A percentile compares a stretch with the other conserved stretches of the same genome.
These are phyloP conservation scores for Fusarium sp. DNA, from an alignment of 2,329 filamentous ascomycete genomes.

Conservation along the genomic window DNA sequence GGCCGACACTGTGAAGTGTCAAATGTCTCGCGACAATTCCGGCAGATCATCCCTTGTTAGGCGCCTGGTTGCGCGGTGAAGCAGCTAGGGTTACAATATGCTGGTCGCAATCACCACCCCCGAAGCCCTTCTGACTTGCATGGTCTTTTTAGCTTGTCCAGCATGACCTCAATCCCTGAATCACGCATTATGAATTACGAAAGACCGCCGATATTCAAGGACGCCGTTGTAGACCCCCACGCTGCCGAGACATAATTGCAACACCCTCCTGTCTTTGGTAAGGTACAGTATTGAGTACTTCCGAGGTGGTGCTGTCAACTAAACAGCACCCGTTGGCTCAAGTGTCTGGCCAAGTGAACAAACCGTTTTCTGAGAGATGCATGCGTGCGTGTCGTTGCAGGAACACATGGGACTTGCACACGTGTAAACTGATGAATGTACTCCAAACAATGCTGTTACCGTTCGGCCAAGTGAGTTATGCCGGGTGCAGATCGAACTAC, in stretches of 20 bases:
- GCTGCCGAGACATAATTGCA: constrained; percentile 42
- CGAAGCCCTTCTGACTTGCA: constrained; percentile 47
- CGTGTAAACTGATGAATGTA: constrained; percentile 22
- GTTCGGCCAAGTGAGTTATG: constrained; percentile 18
- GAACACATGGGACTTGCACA: constrained; percentile 33
- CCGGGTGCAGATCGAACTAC: constrained; percentile 29
- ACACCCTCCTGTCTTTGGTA: constrained; percentile 24
- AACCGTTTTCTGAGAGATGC: constrained; percentile 5
- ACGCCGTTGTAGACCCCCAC: constrained; percentile 40
- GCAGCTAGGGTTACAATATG: constrained; percentile 1
- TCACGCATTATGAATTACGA: constrained; percentile 40
- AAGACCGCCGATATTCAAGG: constrained; percentile 27
- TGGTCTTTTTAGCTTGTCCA: constrained; percentile 34
- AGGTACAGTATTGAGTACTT: constrained; percentile 13
- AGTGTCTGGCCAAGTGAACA: background rate
- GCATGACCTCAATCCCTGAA: constrained; percentile 43
- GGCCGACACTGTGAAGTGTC: constrained; percentile 29
- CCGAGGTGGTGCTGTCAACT: constrained; percentile 7
- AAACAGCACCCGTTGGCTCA: background rate
- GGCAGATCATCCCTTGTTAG: constrained; percentile 38
- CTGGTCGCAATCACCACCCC: constrained; percentile 31
- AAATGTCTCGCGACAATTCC: constrained; percentile 44
- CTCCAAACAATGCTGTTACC: constrained; percentile 10
- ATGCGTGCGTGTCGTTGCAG: constrained; percentile 30
- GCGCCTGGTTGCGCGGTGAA: constrained; percentile 14